phyloP scores from a whole-genome alignment of 2,329 filamentous ascomycete species.

The Dactylellina sp. region DNA sequence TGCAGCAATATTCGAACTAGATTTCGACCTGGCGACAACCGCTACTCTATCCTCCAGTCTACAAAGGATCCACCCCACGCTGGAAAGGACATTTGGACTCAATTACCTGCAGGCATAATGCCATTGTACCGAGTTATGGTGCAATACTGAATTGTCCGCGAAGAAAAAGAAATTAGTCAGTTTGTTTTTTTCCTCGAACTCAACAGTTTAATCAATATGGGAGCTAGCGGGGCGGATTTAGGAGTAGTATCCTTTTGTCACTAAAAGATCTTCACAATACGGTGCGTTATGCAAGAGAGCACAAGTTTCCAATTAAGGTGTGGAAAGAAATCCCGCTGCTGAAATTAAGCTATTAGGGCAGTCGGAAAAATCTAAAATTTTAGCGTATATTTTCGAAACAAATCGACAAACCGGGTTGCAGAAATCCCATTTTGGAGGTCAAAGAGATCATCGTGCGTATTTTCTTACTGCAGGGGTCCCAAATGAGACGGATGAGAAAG shows the following conservation, averaged over 20 bases:
- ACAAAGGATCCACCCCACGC: background rate
- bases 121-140: conserved; percentile 30
- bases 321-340: background rate
- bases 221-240: no score
- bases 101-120: conserved; percentile 10
- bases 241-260: background rate
- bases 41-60: background rate
- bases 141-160: conserved; percentile 17
- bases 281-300: conserved; percentile 8
- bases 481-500: conserved; percentile 4
- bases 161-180: conserved; percentile 1
- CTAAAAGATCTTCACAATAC: background rate
- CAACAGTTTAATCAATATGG: no score
- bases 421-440: conserved; percentile 19
- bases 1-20: background rate
- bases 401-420: conserved; percentile 7
- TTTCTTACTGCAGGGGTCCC: conserved; percentile 4
- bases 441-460: conserved; percentile 8
- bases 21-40: background rate
- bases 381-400: conserved; percentile 11
- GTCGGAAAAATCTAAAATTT: conserved; percentile 1
- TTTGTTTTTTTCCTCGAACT: no score
- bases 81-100: background rate
- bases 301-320: background rate
- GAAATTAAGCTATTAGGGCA: background rate